Conservation (phyloP, 306 rosid genomes). For the Quercus ilex region DNA sequence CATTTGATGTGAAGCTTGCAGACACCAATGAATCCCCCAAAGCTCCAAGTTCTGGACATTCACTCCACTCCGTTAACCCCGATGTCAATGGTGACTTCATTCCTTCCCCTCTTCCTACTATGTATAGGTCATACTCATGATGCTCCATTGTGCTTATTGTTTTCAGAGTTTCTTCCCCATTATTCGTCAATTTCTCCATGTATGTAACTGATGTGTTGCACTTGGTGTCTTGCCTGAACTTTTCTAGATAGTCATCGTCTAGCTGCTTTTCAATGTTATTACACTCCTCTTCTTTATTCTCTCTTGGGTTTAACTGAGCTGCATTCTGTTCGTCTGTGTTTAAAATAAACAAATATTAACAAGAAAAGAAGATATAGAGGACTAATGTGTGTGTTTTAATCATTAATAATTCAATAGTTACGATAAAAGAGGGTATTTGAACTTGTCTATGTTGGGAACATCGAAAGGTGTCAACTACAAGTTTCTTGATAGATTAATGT, state of each 20-base stretch:
- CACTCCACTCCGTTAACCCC: constrained; percentile 31
- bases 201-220: constrained; percentile 13
- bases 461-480: too few relatives aligned
- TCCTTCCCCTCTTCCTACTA: constrained; percentile 35
- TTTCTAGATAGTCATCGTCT: constrained; percentile 19
- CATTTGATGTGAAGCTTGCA: constrained; percentile 24
- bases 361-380: too few relatives aligned
- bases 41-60: constrained; percentile 36
- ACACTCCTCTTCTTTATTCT: background rate
- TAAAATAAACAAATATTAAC: too few relatives aligned
- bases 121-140: constrained; percentile 14
- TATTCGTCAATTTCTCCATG: constrained; percentile 23
- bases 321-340: too few relatives aligned
- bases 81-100: constrained; percentile 12
- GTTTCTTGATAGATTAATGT: too few relatives aligned
- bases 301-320: background rate
- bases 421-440: too few relatives aligned
- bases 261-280: constrained; percentile 18
- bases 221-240: constrained; percentile 9
- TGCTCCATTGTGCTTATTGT: constrained; percentile 19
- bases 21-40: constrained; percentile 34
- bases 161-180: constrained; percentile 32
- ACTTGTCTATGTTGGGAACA: too few relatives aligned
- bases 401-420: too few relatives aligned
- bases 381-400: too few relatives aligned